A percentile compares a stretch with the other conserved stretches of the same genome.
phyloP scores from a whole-genome alignment of 2,329 filamentous ascomycete genomes.

The Hypoxylon sp. region DNA sequence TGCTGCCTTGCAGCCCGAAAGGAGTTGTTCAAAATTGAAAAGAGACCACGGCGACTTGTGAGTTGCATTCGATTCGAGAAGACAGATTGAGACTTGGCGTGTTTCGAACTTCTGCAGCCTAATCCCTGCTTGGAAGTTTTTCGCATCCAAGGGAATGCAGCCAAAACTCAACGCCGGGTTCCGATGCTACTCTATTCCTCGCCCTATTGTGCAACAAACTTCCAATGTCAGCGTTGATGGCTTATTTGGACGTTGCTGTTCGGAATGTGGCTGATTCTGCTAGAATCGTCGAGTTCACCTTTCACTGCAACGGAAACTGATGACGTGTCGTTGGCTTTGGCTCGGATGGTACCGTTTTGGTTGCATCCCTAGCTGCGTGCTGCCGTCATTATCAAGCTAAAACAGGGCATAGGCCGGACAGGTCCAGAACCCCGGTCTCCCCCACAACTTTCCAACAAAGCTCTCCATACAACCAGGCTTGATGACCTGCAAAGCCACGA shows the following conservation, averaged over 20 bases:
- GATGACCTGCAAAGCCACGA: conserved; percentile 44
- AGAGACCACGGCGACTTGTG: conserved; percentile 4
- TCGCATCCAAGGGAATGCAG: conserved; percentile 11
- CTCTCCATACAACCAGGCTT: conserved; percentile 2
- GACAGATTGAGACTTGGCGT: conserved; percentile 17
- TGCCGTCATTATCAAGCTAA: conserved; percentile 39
- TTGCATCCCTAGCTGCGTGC: conserved; percentile 25
- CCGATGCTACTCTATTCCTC: neutral
- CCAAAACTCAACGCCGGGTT: conserved; percentile 23
- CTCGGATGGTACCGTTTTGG: conserved; percentile 29
- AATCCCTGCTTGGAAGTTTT: conserved; percentile 4
- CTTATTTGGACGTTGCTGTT: conserved; percentile 11
- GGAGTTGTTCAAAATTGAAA: neutral
- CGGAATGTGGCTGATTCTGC: conserved; percentile 11
- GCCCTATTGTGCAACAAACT: neutral
- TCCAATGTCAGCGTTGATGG: neutral
- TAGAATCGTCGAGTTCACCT: conserved; percentile 1
- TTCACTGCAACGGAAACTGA: conserved; percentile 24
- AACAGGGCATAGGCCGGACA: conserved; percentile 34
- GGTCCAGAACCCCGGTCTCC: conserved; percentile 27
- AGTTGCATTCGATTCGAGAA: conserved; percentile 8
- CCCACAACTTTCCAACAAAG: conserved; percentile 24
- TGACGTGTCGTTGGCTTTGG: conserved; percentile 46
- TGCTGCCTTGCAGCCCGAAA: neutral
- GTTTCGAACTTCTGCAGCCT: conserved; percentile 19